Percentiles rank a stretch among this genome's conserved stretches.
Conservation (phyloP, 257 asterid species). For the Eustoma russellianum region DNA sequence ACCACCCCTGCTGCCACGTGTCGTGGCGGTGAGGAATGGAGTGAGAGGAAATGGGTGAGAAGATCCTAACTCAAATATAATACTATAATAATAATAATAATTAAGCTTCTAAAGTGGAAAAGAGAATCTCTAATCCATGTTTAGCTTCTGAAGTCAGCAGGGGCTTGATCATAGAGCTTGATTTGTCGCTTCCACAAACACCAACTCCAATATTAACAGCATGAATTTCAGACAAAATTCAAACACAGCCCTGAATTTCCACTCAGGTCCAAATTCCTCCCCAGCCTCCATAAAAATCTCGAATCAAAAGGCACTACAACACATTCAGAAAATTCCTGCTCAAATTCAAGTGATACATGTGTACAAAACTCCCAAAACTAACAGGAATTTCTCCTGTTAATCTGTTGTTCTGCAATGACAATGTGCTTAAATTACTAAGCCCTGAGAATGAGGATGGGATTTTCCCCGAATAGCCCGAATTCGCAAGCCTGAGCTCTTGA, state of each 20-base stretch:
- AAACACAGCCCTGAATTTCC: conserved; percentile 72
- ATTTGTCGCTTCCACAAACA: conserved; percentile 44
- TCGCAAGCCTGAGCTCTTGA: conserved; percentile 29
- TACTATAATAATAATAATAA: conserved; percentile 21
- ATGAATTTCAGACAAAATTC: conserved; percentile 28
- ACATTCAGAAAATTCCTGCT: conserved; percentile 72
- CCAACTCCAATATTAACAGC: conserved; percentile 28
- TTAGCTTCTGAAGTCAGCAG: conserved; percentile 35
- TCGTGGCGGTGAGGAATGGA: no score
- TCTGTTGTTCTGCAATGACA: conserved; percentile 62
- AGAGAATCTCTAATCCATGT: conserved; percentile 11
- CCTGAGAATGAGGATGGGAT: conserved; percentile 53
- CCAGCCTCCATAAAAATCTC: conserved; percentile 59
- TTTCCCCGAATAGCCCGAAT: conserved; percentile 60
- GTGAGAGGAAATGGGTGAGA: no score
- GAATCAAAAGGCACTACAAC: conserved; percentile 69
- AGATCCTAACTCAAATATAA: no score
- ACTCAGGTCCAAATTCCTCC: conserved; percentile 70
- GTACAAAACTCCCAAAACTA: conserved; percentile 41
- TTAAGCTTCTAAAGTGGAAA: conserved; percentile 13
- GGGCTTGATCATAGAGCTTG: conserved; percentile 31
- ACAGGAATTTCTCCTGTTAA: conserved; percentile 53
- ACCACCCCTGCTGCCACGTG: no score
- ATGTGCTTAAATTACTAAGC: conserved; percentile 46
- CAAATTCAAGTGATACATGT: conserved; percentile 62